phyloP scores from a whole-genome alignment of 495 filamentous ascomycete species.

The Penicillium samsonianum region DNA sequence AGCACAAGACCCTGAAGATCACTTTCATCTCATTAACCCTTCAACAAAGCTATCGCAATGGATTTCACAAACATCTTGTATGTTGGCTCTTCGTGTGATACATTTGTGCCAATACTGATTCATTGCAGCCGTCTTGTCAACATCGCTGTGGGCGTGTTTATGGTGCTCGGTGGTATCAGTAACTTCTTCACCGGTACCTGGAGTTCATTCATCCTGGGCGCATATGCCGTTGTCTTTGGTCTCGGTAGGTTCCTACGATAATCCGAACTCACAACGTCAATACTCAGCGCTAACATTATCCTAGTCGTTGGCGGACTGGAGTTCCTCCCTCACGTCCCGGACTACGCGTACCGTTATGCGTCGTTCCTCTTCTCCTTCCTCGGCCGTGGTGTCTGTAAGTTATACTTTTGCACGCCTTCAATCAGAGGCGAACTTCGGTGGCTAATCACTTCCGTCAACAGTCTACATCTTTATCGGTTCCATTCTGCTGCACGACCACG shows the following conservation, averaged over 20 bases:
- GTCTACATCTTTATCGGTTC: slow-evolving; percentile 96
- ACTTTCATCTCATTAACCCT: not conserved
- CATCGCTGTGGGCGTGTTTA: slow-evolving; percentile 80
- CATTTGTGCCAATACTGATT: slow-evolving; percentile 3
- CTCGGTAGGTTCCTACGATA: slow-evolving; percentile 58
- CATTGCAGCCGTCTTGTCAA: slow-evolving; percentile 83
- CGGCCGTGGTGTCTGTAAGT: slow-evolving; percentile 91
- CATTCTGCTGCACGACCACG: slow-evolving; percentile 67
- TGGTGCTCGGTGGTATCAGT: slow-evolving; percentile 85
- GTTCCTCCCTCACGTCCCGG: slow-evolving; percentile 82
- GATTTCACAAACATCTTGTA: slow-evolving; percentile 63
- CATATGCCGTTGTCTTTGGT: slow-evolving; percentile 89
- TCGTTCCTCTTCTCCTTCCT: slow-evolving; percentile 98
- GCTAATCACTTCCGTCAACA: slow-evolving; percentile 34
- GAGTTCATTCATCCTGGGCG: slow-evolving; percentile 68
- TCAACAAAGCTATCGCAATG: slow-evolving; percentile 37
- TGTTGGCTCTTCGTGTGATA: slow-evolving; percentile 21
- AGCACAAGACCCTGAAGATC: slow-evolving; percentile 20
- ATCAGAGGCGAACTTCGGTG: not conserved
- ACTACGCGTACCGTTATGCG: slow-evolving; percentile 88
- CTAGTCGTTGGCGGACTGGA: slow-evolving; percentile 59
- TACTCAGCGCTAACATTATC: slow-evolving; percentile 9
- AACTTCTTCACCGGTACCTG: slow-evolving; percentile 67
- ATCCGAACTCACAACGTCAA: not conserved
- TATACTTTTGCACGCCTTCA: slow-evolving; percentile 19